phyloP scores from a whole-genome alignment of 306 rosid genomes.

The Prinsepia uniflora region DNA sequence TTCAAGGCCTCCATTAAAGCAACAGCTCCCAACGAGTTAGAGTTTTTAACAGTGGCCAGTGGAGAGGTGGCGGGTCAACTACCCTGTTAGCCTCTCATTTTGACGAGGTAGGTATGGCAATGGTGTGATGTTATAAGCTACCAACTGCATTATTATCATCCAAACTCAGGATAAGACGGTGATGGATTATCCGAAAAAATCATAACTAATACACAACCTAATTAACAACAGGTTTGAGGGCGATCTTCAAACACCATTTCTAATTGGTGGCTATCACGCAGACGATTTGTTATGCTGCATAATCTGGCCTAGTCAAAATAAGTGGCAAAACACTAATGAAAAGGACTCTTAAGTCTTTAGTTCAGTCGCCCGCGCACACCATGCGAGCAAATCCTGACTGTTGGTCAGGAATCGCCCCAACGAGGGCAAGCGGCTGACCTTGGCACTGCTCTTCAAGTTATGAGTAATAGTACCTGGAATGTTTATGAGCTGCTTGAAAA shows the following conservation, averaged over 20 bases:
- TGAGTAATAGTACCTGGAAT: background rate
- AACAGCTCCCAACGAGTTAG: slow-evolving; percentile 11
- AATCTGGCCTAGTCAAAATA: background rate
- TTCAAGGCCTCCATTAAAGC: slow-evolving; percentile 16
- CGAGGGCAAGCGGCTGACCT: background rate
- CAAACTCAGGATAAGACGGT: slow-evolving; percentile 13
- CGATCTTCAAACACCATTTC: slow-evolving; percentile 1
- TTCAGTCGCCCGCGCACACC: background rate
- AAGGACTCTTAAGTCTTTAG: background rate
- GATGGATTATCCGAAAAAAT: background rate
- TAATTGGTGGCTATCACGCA: background rate
- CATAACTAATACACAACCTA: background rate
- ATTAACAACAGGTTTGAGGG: background rate
- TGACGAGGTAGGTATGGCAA: background rate
- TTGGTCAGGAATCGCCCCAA: background rate
- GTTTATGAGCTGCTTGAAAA: background rate
- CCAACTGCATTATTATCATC: slow-evolving; percentile 14
- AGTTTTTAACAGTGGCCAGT: too few species aligned
- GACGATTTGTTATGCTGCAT: background rate
- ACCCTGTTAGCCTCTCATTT: slow-evolving; percentile 15
- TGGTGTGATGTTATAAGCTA: slow-evolving; percentile 9
- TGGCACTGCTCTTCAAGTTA: background rate
- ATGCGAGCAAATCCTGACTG: background rate
- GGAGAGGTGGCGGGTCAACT: background rate
- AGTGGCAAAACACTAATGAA: background rate